Evolutionary conservation across 192 early-diverging fungal genomes (phyloP).

Genomic region (Backusella luteola): DNA sequence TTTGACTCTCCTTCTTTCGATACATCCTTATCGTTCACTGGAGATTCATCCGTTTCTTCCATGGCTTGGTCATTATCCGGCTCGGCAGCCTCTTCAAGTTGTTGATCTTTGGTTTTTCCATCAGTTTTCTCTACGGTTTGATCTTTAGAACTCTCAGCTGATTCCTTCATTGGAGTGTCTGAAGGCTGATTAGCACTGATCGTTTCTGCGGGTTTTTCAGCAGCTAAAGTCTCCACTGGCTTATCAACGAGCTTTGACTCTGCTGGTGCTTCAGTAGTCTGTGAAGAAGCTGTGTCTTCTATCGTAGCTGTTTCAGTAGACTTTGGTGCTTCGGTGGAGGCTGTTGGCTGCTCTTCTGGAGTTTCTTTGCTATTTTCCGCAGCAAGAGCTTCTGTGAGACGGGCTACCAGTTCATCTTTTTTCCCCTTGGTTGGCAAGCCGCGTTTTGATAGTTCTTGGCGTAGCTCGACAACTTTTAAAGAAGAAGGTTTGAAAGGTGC

Average conservation of each 20-base stretch:
- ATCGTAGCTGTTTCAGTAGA: neutral
- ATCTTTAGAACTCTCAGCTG: neutral
- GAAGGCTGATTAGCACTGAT: neutral
- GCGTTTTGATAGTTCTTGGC: constrained; percentile 51
- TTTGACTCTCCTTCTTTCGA: neutral
- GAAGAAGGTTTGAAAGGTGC: constrained; percentile 18
- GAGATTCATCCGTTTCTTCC: neutral
- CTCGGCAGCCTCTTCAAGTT: neutral
- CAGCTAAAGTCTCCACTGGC: neutral
- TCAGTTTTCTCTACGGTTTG: neutral
- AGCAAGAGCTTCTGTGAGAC: constrained; percentile 54
- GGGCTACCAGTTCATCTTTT: constrained; percentile 62
- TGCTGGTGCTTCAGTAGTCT: neutral
- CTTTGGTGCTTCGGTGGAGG: neutral
- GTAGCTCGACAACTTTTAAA: constrained; percentile 31
- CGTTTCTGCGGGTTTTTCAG: neutral
- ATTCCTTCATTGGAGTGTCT: neutral
- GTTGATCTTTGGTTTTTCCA: neutral
- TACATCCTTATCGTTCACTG: neutral
- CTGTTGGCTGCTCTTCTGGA: neutral
- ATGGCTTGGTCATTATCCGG: neutral
- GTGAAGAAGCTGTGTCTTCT: neutral
- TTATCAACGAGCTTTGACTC: neutral
- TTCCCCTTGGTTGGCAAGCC: constrained; percentile 57
- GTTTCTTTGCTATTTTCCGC: neutral